Evolutionary conservation across 495 filamentous ascomycete genomes (phyloP), one percentile per base, ranked within the genome.

Genomic region (Hyaloscypha finlandica): DNA sequence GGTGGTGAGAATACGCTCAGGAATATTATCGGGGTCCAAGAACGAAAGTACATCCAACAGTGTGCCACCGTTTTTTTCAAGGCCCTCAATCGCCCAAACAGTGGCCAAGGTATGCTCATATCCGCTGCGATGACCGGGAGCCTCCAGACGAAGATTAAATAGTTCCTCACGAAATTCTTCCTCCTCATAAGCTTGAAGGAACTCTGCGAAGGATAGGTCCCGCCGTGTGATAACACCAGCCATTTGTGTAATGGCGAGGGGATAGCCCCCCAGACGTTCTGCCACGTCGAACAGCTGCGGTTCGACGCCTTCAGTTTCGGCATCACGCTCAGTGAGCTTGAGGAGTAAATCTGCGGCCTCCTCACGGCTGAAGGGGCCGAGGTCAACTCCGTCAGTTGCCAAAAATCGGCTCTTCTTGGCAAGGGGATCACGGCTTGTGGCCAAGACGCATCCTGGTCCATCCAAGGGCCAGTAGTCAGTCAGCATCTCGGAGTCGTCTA

Each of bases 171-270:
- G 71, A 31, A 70, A 67, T 39, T 73, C 64, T 31, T 77, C 42
- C 29, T 78, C 70, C 14, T 57, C 60, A 45, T 79, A 80, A 32
- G 67, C 48, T 37, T 67, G 45, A 6, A 74, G 53, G 61, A 79
- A 80, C 4, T 77, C 70, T 30, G 64, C 39, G 22, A 76, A 70
- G 14, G 70, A 62, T 3, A 76, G 67, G 11, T 71, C 64, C 60
- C 74, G 69, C 20, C 72, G 69, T 33, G 65, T 70, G 19, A 80
- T 78, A 8, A 81, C 68, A 55, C 71, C 77, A 6, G 77, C 77
- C 76, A 81, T 81, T 67, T 82, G 80, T 20, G 74, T 70, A 25
- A 82, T 74, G 29, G 78, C 80, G 25, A 82, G 69, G 22, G 78
- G 78, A n/a, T 4, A 78, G 35, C 1, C 78, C 76, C 45, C 74